Evolutionary conservation across 495 filamentous ascomycete genomes (phyloP).

Genomic region (Clavariopsis aquatica): DNA sequence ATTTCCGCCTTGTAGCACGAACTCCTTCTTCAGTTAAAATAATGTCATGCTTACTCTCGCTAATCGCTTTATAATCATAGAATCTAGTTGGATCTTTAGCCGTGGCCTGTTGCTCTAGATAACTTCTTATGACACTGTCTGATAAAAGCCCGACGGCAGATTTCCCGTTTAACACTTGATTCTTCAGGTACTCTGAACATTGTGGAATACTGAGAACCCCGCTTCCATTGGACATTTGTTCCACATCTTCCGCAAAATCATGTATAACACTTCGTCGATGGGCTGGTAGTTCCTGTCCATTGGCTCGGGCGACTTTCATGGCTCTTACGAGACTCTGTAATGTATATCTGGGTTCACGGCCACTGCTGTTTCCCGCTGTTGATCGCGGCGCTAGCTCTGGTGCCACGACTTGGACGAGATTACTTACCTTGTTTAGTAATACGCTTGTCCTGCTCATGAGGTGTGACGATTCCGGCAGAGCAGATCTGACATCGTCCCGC

Average conservation of each 20-base stretch:
- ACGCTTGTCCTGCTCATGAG: neutral
- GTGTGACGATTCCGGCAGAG: slow-evolving; percentile 56
- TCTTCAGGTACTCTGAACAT: slow-evolving; percentile 14
- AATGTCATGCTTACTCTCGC: neutral
- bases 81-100: slow-evolving; percentile 5
- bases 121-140: neutral
- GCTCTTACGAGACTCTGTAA: slow-evolving; percentile 45
- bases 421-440: neutral
- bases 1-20: neutral
- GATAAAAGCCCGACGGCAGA: slow-evolving; percentile 16
- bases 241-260: slow-evolving; percentile 29
- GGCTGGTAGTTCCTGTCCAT: slow-evolving; percentile 45
- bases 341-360: slow-evolving; percentile 49
- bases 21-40: neutral
- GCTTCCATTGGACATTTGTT: slow-evolving; percentile 27
- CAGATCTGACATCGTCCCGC: slow-evolving; percentile 50
- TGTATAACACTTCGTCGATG: slow-evolving; percentile 43
- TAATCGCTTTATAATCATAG: neutral
- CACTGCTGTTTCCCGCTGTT: slow-evolving; percentile 59
- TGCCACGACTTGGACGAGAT: slow-evolving; percentile 16
- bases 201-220: slow-evolving; percentile 7
- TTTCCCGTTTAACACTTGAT: slow-evolving; percentile 6
- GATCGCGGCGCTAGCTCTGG: slow-evolving; percentile 36
- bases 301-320: slow-evolving; percentile 43
- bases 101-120: neutral